phyloP scores from a whole-genome alignment of 345 rosid genomes.

The Linum lewisii region DNA sequence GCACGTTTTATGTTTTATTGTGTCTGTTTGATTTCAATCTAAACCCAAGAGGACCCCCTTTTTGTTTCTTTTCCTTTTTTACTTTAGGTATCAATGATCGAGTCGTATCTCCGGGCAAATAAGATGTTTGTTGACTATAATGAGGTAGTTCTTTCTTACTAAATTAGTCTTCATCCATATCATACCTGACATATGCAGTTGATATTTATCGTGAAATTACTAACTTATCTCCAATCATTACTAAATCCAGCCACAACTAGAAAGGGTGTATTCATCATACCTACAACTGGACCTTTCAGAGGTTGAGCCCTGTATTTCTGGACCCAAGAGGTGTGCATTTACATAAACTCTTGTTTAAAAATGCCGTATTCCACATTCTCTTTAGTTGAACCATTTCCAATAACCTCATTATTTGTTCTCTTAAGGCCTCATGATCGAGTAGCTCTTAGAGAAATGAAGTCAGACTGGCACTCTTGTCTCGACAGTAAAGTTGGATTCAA shows the following conservation, averaged over 20 bases:
- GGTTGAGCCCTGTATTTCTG: conserved; percentile 94
- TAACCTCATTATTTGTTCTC: conserved; percentile 11
- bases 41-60: conserved; percentile 12
- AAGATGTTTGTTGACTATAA: conserved; percentile 87
- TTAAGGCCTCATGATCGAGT: conserved; percentile 96
- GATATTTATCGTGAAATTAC: background rate
- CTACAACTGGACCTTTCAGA: conserved; percentile 62
- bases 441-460: conserved; percentile 84
- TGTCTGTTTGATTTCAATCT: conserved; percentile 1
- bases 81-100: conserved; percentile 75
- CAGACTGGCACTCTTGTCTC: conserved; percentile 97
- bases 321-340: conserved; percentile 75
- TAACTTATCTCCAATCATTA: conserved; percentile 8
- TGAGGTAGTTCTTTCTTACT: conserved; percentile 43
- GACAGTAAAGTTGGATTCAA: conserved; percentile 87
- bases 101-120: conserved; percentile 92
- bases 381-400: background rate
- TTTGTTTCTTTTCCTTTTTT: background rate
- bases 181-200: background rate
- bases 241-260: conserved; percentile 65
- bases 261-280: conserved; percentile 73
- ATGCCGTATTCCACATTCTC: background rate
- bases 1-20: background rate
- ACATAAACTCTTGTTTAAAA: background rate
- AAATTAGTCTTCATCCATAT: background rate